Evolutionary conservation across 1,139 yeast species (phyloP).

Genomic region (Zygosaccharomyces pseudobailii): DNA sequence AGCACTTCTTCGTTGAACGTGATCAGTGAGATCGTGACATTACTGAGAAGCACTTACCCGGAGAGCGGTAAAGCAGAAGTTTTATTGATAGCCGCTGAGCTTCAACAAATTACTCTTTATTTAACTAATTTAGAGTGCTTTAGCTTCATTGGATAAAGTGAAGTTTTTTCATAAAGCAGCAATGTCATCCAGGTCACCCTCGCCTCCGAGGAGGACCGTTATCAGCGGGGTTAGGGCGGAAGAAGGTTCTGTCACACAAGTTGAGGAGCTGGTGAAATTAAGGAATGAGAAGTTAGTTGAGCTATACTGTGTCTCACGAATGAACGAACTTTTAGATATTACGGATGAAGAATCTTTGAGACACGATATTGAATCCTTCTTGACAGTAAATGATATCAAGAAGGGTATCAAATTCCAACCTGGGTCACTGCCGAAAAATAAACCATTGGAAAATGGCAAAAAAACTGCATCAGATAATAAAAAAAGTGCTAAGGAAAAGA

Average conservation of each 20-base stretch:
- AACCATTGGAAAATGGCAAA: conserved; percentile 7
- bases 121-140: not conserved
- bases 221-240: conserved; percentile 4
- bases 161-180: not conserved
- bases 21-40: not conserved
- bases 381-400: conserved; percentile 23
- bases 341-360: conserved; percentile 20
- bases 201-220: conserved; percentile 13
- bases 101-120: not conserved
- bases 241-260: conserved; percentile 2
- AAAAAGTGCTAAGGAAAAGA: not conserved
- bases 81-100: conserved; percentile 1
- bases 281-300: conserved; percentile 53
- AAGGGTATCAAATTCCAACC: conserved; percentile 21
- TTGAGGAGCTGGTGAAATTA: conserved; percentile 35
- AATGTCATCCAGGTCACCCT: conserved; percentile 14
- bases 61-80: not conserved
- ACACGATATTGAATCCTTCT: conserved; percentile 21
- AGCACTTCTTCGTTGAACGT: conserved; percentile 2
- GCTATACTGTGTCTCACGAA: conserved; percentile 48
- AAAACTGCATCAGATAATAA: conserved; percentile 3
- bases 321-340: conserved; percentile 30
- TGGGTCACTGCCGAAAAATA: conserved; percentile 18
- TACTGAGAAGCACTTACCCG: not conserved
- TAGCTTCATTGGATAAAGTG: not conserved